Percentiles rank a stretch among this genome's conserved stretches.
phyloP scores from a whole-genome alignment of 208 protist species.

The Trypanosoma vivax region DNA sequence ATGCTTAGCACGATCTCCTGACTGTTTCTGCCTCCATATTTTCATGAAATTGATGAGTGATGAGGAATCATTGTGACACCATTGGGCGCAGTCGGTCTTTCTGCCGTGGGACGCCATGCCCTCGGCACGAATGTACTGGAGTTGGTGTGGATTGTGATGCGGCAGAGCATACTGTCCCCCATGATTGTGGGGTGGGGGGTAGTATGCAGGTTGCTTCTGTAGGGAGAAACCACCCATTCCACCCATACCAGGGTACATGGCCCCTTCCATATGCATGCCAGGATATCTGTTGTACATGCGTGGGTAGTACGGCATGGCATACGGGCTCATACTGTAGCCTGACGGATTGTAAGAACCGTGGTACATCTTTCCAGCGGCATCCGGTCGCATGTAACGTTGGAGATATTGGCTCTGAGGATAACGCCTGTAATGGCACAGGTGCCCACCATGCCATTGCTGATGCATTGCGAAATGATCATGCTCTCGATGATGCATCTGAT shows the following conservation, averaged over 20 bases:
- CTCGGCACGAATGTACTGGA: neutral
- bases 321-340: slow-evolving; percentile 12
- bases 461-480: slow-evolving; percentile 5
- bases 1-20: too few species aligned
- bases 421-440: slow-evolving; percentile 3
- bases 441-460: slow-evolving; percentile 6
- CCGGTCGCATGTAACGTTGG: slow-evolving; percentile 15
- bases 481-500: slow-evolving; percentile 20
- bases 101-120: too few species aligned
- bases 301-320: slow-evolving; percentile 12
- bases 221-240: slow-evolving; percentile 15
- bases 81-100: too few species aligned
- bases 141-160: neutral
- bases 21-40: too few species aligned
- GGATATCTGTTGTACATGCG: slow-evolving; percentile 22
- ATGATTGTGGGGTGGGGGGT: slow-evolving; percentile 10
- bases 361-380: slow-evolving; percentile 12
- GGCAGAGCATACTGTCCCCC: slow-evolving; percentile 3
- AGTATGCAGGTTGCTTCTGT: slow-evolving; percentile 14
- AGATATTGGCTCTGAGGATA: slow-evolving; percentile 17
- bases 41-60: too few species aligned
- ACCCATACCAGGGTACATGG: slow-evolving; percentile 9
- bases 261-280: slow-evolving; percentile 16
- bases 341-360: slow-evolving; percentile 11
- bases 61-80: too few species aligned